phyloP scores from a whole-genome alignment of 192 early-diverging fungal genomes.

The Dissophora ornata region DNA sequence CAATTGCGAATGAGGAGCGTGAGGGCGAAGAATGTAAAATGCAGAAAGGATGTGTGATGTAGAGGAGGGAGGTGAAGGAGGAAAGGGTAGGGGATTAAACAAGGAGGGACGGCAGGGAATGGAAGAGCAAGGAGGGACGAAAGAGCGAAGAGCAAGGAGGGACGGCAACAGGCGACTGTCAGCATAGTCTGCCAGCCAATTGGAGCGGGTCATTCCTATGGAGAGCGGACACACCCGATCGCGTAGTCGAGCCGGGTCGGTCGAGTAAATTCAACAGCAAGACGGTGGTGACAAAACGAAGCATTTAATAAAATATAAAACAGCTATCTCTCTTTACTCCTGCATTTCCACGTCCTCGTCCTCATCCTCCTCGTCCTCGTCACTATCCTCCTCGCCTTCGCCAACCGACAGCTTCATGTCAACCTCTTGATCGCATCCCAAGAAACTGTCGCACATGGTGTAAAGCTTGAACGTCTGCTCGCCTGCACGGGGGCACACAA shows the following conservation, averaged over 20 bases:
- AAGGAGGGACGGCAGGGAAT: neutral
- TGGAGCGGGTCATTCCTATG: too few species aligned
- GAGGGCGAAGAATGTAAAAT: neutral
- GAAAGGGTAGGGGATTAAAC: neutral
- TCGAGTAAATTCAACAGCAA: neutral
- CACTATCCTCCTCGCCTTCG: slow-evolving; percentile 63
- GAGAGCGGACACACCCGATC: neutral
- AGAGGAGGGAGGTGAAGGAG: too few species aligned
- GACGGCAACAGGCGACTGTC: too few species aligned
- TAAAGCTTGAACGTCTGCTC: slow-evolving; percentile 78
- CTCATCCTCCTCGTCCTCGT: slow-evolving; percentile 66
- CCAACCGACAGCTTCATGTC: slow-evolving; percentile 73
- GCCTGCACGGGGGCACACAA: slow-evolving; percentile 76
- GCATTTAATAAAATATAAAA: too few species aligned
- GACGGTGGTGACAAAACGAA: neutral
- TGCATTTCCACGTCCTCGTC: slow-evolving; percentile 52
- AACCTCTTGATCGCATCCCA: slow-evolving; percentile 97
- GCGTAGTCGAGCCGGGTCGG: too few species aligned
- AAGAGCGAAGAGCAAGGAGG: neutral
- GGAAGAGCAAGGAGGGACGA: neutral
- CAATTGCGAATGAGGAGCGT: neutral
- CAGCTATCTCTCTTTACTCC: slow-evolving; percentile 18
- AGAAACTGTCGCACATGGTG: slow-evolving; percentile 94
- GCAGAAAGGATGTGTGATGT: too few species aligned
- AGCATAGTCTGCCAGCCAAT: too few species aligned